Evolutionary conservation across 768 basidiomycete genomes (phyloP).

Genomic region (Phanerodontia chrysosporium): DNA sequence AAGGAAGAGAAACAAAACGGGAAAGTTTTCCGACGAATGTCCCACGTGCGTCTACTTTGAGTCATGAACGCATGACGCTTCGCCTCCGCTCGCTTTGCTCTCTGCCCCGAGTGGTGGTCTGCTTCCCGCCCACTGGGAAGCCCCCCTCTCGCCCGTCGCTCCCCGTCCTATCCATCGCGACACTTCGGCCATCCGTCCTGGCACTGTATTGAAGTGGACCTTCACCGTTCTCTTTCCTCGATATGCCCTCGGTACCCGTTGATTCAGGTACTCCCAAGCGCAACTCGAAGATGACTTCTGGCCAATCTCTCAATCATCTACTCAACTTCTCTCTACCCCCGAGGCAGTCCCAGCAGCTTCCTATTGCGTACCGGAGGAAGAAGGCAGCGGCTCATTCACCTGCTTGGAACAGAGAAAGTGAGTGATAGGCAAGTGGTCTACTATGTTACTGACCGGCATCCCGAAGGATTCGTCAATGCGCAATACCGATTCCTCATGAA

Average conservation of each 20-base stretch:
- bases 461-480: constrained; percentile 91
- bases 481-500: constrained; percentile 96
- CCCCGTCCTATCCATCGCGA: constrained; percentile 1
- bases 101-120: constrained; percentile 24
- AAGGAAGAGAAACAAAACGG: no score
- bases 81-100: constrained; percentile 6
- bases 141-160: constrained; percentile 19
- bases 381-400: constrained; percentile 58
- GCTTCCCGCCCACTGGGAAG: constrained; percentile 48
- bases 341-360: constrained; percentile 58
- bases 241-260: constrained; percentile 8
- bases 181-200: not conserved
- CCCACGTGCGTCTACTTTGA: constrained; percentile 26
- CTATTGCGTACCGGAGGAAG: constrained; percentile 66
- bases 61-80: constrained; percentile 23
- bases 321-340: constrained; percentile 94
- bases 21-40: no score
- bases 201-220: constrained; percentile 19
- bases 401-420: constrained; percentile 90
- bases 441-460: constrained; percentile 7
- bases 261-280: constrained; percentile 49
- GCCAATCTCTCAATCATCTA: constrained; percentile 74
- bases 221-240: constrained; percentile 21
- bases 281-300: constrained; percentile 62
- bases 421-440: constrained; percentile 32